These are phyloP conservation scores for Setaria viridis DNA, from an alignment of 202 grass and related monocot genomes.

Conservation along the genomic window DNA sequence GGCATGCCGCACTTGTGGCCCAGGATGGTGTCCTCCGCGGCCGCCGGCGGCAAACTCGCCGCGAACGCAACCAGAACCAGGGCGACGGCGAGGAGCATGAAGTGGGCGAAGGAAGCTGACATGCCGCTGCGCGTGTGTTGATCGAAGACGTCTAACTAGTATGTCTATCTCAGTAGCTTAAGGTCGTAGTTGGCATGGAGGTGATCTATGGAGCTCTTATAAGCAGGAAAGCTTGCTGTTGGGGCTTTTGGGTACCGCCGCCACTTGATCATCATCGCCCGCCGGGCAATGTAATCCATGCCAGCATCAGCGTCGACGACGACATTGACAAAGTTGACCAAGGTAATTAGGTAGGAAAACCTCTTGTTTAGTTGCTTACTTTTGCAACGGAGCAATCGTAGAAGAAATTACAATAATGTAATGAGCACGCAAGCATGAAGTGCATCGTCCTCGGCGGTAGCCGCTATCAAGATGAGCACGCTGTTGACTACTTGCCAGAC, in stretches of 20 bases:
- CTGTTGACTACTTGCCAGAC: too few relatives aligned
- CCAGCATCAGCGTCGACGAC: neutral
- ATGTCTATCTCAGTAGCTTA: too few relatives aligned
- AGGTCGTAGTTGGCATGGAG: neutral
- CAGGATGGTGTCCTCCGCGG: slow-evolving; percentile 18
- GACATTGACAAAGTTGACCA: neutral
- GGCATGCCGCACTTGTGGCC: neutral
- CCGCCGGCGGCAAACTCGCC: neutral
- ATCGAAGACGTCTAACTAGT: too few relatives aligned
- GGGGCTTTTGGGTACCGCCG: neutral
- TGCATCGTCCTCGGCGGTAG: neutral
- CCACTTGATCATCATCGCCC: neutral
- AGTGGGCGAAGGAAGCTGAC: neutral
- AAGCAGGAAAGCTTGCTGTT: neutral
- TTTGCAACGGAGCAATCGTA: neutral
- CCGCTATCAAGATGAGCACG: neutral
- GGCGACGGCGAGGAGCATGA: neutral
- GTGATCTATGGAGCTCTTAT: neutral
- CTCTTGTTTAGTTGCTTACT: neutral
- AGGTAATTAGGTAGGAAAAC: neutral
- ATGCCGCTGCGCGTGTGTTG: neutral
- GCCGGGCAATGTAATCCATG: neutral
- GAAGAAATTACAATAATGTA: neutral
- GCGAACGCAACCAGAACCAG: neutral
- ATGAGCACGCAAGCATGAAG: too few relatives aligned